A percentile compares a stretch with the other conserved stretches of the same genome.
These are phyloP conservation scores for Pseudotulostoma volvatum DNA, from an alignment of 495 filamentous ascomycete genomes.

Conservation along the genomic window DNA sequence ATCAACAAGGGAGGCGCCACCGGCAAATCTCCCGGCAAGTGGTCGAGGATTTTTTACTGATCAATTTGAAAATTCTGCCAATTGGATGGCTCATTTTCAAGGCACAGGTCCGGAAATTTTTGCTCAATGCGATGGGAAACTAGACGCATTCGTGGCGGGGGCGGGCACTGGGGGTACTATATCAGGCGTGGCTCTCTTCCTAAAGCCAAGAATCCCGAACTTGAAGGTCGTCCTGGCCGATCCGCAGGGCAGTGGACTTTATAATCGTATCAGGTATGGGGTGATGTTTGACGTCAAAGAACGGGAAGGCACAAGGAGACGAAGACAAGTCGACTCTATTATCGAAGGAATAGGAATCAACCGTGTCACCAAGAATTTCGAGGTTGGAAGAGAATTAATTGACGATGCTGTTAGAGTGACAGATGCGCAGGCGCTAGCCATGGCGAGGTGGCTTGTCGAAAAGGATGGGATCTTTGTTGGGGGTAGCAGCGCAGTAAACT, in stretches of 20 bases:
- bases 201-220: slow-evolving; percentile 51
- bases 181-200: slow-evolving; percentile 62
- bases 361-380: slow-evolving; percentile 78
- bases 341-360: slow-evolving; percentile 96
- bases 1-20: slow-evolving; percentile 21
- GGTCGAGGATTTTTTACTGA: slow-evolving; percentile 79
- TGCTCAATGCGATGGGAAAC: slow-evolving; percentile 50
- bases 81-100: slow-evolving; percentile 68
- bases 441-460: slow-evolving; percentile 92
- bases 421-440: slow-evolving; percentile 79
- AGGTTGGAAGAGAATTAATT: slow-evolving; percentile 65
- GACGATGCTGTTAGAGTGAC: slow-evolving; percentile 82
- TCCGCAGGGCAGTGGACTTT: slow-evolving; percentile 85
- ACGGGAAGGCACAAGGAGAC: slow-evolving; percentile 70
- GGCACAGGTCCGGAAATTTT: slow-evolving; percentile 84
- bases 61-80: slow-evolving; percentile 83
- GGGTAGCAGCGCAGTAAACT: slow-evolving; percentile 90
- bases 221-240: slow-evolving; percentile 75
- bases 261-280: slow-evolving; percentile 75
- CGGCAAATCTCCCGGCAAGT: background rate
- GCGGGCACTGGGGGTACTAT: slow-evolving; percentile 93
- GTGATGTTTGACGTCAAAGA: slow-evolving; percentile 91
- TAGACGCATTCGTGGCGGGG: slow-evolving; percentile 91
- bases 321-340: slow-evolving; percentile 87
- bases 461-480: slow-evolving; percentile 91